Base-by-base conservation (phyloP, 2,329 filamentous ascomycete genomes). In the Cytospora paraplurivora region DNA sequence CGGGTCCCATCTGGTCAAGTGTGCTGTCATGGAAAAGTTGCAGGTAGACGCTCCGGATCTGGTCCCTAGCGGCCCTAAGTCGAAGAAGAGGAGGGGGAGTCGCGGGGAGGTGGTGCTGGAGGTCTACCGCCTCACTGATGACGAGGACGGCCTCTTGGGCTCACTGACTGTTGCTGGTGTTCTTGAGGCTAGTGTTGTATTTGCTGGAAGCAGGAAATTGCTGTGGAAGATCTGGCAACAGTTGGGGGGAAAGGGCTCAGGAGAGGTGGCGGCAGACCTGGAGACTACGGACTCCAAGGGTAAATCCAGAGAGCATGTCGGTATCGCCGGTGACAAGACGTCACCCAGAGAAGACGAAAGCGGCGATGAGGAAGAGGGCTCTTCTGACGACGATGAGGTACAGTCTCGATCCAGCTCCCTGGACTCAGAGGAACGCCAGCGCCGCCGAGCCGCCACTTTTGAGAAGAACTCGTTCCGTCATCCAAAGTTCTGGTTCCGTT, bases 401-500 rank as follows among this genome's bases (percentile, higher is more conserved):
- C 51, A 49, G 51, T 61, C 58, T 8, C 12, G 47, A 7, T 55
- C 58, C 10, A 61, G 58, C 38, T 61, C 58, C 4, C 41, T 55
- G 17, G 58, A 59, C 41, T 64, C 62, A 10, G 62, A 65, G 15
- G 62, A 62, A 33, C 60, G 62, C 13, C 64, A 63, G 35, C 63
- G 59, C 41, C 65, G 63, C 15, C 66, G 68, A 8, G 65, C 62
- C 37, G 59, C 63, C 12, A 62, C 66, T n/a, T 71, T 69, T 49
- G 68, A 69, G 32, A 69, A 71, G 64, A 70, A 69, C 59, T 68
- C 67, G 27, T 70, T 70, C 63, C 64, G 67, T 7, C 65, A 67
- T 37, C 68, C 70, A 51, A 71, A 72, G 59, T 70, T 70, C 56
- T 71, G 70, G 67, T 57, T 69, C 5, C 62, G 63, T 54, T 71